Conservation (phyloP, 352 stramenopile genomes). For the Phytophthora meadii region DNA sequence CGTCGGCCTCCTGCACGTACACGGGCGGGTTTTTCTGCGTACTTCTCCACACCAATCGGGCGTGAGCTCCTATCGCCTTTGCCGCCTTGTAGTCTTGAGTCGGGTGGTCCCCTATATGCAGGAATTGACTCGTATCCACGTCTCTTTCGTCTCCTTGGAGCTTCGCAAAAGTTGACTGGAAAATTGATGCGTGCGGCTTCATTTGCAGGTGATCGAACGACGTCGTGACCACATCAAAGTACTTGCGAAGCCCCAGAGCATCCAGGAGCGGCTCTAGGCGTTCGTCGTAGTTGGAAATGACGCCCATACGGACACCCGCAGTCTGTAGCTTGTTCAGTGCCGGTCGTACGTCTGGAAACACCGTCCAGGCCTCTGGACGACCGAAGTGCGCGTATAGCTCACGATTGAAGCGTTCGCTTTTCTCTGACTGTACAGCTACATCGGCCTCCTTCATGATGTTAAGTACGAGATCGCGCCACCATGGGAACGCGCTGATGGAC, state of each 20-base stretch:
- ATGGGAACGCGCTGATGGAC: slow-evolving; percentile 40
- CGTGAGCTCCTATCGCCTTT: slow-evolving; percentile 43
- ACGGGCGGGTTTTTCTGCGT: not conserved
- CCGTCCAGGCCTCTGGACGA: slow-evolving; percentile 22
- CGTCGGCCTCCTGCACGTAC: slow-evolving; percentile 6
- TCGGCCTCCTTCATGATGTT: slow-evolving; percentile 39
- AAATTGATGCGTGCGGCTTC: slow-evolving; percentile 71
- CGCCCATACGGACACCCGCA: not conserved
- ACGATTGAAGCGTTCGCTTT: slow-evolving; percentile 44
- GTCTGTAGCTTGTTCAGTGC: no score
- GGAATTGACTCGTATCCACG: slow-evolving; percentile 23
- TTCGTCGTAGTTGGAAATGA: slow-evolving; percentile 88
- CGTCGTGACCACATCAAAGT: slow-evolving; percentile 65
- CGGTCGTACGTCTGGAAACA: no score
- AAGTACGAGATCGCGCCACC: slow-evolving; percentile 69
- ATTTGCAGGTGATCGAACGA: slow-evolving; percentile 55
- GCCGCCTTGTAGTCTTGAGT: slow-evolving; percentile 64
- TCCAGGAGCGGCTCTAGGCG: slow-evolving; percentile 55
- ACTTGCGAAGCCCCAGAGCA: slow-evolving; percentile 47
- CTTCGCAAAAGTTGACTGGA: slow-evolving; percentile 53
- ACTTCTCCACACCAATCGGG: slow-evolving; percentile 48
- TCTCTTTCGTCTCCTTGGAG: slow-evolving; percentile 18
- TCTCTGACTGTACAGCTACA: slow-evolving; percentile 22
- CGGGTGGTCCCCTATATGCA: slow-evolving; percentile 75
- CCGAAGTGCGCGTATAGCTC: slow-evolving; percentile 70